phyloP scores from a whole-genome alignment of 345 rosid genomes.

The Boechera divaricarpa region DNA sequence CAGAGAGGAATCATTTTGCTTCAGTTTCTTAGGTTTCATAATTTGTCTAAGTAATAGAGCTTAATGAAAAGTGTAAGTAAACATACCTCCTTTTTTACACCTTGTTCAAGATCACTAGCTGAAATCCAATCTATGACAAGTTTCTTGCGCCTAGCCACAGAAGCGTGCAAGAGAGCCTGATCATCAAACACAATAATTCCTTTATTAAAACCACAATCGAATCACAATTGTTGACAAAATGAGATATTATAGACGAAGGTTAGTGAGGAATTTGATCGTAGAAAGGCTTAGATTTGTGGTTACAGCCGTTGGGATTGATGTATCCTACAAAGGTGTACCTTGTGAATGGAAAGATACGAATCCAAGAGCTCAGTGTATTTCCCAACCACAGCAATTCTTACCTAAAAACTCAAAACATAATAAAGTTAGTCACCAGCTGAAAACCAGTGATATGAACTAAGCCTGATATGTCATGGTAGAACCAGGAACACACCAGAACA shows the following conservation, averaged over 20 bases:
- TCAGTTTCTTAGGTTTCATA: slow-evolving; percentile 36
- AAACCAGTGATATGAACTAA: slow-evolving; percentile 16
- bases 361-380: slow-evolving; percentile 92
- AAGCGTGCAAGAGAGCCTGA: slow-evolving; percentile 98
- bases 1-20: slow-evolving; percentile 19
- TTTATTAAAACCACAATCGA: neutral
- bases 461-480: slow-evolving; percentile 10
- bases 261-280: neutral
- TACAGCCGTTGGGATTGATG: neutral
- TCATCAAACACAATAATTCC: slow-evolving; percentile 24
- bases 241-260: neutral
- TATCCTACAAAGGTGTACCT: slow-evolving; percentile 52
- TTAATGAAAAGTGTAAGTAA: slow-evolving; percentile 25
- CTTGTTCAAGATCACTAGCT: slow-evolving; percentile 84
- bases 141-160: slow-evolving; percentile 73
- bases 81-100: slow-evolving; percentile 61
- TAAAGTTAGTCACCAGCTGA: slow-evolving; percentile 39
- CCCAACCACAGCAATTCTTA: slow-evolving; percentile 92
- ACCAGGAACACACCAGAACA: slow-evolving; percentile 62
- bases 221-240: neutral
- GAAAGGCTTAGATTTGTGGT: neutral
- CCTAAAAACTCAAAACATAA: slow-evolving; percentile 53
- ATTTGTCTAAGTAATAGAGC: neutral
- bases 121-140: slow-evolving; percentile 89
- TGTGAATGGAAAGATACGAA: slow-evolving; percentile 83